Evolutionary conservation across 2,329 filamentous ascomycete genomes (phyloP).

Genomic region (Tolypocladium sp.): DNA sequence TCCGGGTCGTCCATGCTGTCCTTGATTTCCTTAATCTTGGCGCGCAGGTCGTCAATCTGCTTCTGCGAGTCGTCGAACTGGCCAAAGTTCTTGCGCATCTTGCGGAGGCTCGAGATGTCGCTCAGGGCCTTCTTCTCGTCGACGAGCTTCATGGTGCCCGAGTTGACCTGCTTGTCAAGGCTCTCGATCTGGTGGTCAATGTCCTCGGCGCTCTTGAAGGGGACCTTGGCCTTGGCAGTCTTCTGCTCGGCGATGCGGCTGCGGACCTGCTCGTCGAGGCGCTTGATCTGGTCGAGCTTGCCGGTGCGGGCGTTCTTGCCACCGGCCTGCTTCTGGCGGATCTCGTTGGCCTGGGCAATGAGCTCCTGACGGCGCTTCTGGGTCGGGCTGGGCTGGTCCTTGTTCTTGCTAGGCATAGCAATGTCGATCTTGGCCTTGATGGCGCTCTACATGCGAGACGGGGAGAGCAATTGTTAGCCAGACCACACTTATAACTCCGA

Average conservation of each 20-base stretch:
- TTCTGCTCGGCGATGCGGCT: slow-evolving; percentile 81
- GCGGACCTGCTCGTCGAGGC: slow-evolving; percentile 82
- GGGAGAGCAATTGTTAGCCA: neutral
- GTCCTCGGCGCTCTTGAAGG: slow-evolving; percentile 82
- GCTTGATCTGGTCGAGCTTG: slow-evolving; percentile 85
- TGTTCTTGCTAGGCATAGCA: slow-evolving; percentile 61
- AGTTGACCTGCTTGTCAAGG: slow-evolving; percentile 79
- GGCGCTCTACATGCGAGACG: slow-evolving; percentile 55
- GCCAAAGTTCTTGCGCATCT: slow-evolving; percentile 84
- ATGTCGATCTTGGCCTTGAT: slow-evolving; percentile 83
- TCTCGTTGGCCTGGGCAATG: slow-evolving; percentile 70
- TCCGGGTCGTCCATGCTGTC: slow-evolving; percentile 88
- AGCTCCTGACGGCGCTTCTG: slow-evolving; percentile 82
- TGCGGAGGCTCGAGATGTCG: slow-evolving; percentile 75
- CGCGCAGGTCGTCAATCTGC: slow-evolving; percentile 77
- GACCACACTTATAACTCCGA: neutral
- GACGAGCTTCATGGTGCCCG: slow-evolving; percentile 86
- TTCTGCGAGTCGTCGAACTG: slow-evolving; percentile 80
- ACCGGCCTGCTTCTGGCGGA: slow-evolving; percentile 77
- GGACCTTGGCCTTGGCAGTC: slow-evolving; percentile 66
- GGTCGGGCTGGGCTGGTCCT: slow-evolving; percentile 71
- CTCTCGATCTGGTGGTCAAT: slow-evolving; percentile 73
- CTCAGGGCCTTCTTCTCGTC: slow-evolving; percentile 91
- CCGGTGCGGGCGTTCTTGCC: slow-evolving; percentile 74
- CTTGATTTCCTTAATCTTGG: slow-evolving; percentile 80